Evolutionary conservation across 139 green algal species (phyloP), one percentile per base, ranked within the genome.

Genomic region (Ostreobium quekettii): DNA sequence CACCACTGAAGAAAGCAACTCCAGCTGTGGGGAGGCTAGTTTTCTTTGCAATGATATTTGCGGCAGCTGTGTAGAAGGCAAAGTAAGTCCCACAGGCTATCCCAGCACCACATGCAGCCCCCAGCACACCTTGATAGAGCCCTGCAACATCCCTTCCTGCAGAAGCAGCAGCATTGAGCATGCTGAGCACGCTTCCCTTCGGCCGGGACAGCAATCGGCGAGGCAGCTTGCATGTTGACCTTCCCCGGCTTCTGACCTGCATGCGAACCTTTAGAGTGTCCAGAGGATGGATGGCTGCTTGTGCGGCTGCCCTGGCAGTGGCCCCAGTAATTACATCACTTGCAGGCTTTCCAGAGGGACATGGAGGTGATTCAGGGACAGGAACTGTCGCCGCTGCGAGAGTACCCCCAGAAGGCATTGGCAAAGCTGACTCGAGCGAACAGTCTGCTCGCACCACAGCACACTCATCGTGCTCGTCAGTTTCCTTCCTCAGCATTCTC

Each of bases 81-180:
- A 89, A 91, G 75, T 89, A 91, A 5, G 81, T 67, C 22, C 83
- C 83, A 37, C 87, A 85, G 47, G 81, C 82, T 57, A 88, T 78
- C 56, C 83, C 81, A 11, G 85, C 83, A 1, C 85, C 85, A 19
- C 38, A 69, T 30, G 81, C 80, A 2, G 85, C 82, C 22, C 79
- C 75, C 11, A 79, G 29, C 0, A 87, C 80, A 15, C 85, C 85
- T 26, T 74, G 71, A 71, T 83, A 86, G 7, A 85, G 61, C 24
- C 31, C 62, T 6, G 49, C 60, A 29, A 81, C 70, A 46, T 26
- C 37, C 38, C 4, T 56, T 63, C 66, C n/a, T 48, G 32, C 8
- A 35, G 15, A 28, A 56, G 32, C 60, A 36, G 68, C 42, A 3
- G 24, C 32, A n/a, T 36, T 29, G 3, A 3, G 4, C 1, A 30